Conservation (phyloP, 345 rosid species). For the Rhizophora apiculata region DNA sequence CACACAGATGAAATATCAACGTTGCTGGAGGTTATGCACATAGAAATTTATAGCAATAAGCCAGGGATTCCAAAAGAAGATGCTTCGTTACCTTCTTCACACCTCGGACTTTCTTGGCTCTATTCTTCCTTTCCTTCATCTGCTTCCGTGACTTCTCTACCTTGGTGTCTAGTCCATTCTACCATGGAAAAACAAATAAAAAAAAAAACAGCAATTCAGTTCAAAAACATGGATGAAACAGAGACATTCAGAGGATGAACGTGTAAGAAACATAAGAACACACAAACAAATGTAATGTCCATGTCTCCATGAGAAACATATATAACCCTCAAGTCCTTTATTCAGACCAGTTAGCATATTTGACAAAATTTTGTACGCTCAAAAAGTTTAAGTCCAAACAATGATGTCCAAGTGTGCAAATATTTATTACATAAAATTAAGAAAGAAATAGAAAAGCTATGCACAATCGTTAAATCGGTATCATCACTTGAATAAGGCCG, state of each 20-base stretch:
- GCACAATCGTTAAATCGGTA: too few species aligned
- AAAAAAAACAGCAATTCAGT: not conserved
- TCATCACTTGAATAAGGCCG: too few species aligned
- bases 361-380: not conserved
- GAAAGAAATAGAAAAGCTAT: too few species aligned
- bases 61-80: not conserved
- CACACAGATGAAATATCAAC: not conserved
- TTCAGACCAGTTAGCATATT: not conserved
- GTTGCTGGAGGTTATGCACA: not conserved
- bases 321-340: not conserved
- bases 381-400: not conserved
- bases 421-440: too few species aligned
- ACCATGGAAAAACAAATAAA: too few species aligned
- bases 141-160: conserved; percentile 36
- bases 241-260: not conserved
- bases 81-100: conserved; percentile 23
- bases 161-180: conserved; percentile 37
- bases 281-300: not conserved
- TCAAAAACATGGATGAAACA: not conserved
- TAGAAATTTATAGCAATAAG: not conserved
- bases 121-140: conserved; percentile 34
- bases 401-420: too few species aligned
- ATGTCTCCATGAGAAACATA: not conserved
- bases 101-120: conserved; percentile 29
- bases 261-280: not conserved